Evolutionary conservation across 108 stramenopile genomes (phyloP).

Genomic region (Nannochloropsis gaditana): DNA sequence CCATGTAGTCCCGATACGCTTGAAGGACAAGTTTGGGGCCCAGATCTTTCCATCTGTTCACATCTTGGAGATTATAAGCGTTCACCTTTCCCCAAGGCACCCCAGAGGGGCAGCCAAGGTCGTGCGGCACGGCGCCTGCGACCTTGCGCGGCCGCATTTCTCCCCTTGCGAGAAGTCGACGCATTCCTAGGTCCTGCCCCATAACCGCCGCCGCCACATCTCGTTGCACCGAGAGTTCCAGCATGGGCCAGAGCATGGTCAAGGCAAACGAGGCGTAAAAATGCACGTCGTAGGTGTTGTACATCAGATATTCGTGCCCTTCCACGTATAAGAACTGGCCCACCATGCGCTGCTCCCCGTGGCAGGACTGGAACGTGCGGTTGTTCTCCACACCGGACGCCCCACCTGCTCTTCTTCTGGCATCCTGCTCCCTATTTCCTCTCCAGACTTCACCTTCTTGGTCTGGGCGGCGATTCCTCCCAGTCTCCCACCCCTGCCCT

Average conservation of each 20-base stretch:
- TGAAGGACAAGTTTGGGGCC: constrained; percentile 45
- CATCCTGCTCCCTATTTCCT: too few relatives aligned
- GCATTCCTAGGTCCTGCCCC: constrained; percentile 17
- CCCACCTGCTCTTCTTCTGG: too few relatives aligned
- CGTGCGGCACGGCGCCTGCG: constrained; percentile 37
- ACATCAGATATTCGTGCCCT: constrained; percentile 55
- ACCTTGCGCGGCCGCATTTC: constrained; percentile 34
- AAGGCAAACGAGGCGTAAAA: constrained; percentile 50
- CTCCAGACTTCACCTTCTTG: too few relatives aligned
- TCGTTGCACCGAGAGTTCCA: constrained; percentile 42
- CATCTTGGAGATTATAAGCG: constrained; percentile 51
- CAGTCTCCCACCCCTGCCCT: not conserved
- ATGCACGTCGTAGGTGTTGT: constrained; percentile 55
- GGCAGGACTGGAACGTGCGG: not conserved
- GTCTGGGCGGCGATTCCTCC: too few relatives aligned
- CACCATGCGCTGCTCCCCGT: constrained; percentile 25
- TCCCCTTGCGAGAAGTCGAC: constrained; percentile 37
- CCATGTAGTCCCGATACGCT: constrained; percentile 22
- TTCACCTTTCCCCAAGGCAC: constrained; percentile 33
- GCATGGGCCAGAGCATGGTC: constrained; percentile 40
- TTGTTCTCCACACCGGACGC: not conserved
- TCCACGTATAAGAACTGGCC: constrained; percentile 48
- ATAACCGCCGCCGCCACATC: constrained; percentile 41
- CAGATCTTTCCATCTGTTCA: constrained; percentile 52
- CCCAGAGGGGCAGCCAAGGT: constrained; percentile 41